Conservation (phyloP, 345 rosid genomes). For the Passiflora organensis region DNA sequence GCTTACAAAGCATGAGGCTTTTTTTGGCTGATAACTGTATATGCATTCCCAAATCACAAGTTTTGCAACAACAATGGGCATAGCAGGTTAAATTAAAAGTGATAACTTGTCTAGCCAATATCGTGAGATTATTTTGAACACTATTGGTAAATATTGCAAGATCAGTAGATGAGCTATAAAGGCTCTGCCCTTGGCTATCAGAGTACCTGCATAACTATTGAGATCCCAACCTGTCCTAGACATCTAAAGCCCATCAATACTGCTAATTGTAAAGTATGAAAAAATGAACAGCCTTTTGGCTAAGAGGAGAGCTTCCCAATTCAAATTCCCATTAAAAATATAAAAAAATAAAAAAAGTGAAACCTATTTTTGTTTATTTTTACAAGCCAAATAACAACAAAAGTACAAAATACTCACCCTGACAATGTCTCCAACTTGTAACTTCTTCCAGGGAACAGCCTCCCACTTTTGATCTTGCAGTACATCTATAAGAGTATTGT, state of each 20-base stretch:
- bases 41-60: not conserved
- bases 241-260: no score
- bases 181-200: no score
- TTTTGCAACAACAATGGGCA: not conserved
- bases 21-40: not conserved
- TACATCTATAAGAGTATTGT: constrained; percentile 70
- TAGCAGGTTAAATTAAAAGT: no score
- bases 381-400: constrained; percentile 6
- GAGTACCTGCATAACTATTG: no score
- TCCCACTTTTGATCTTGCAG: constrained; percentile 84
- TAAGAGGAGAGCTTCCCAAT: not conserved
- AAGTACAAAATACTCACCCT: constrained; percentile 49
- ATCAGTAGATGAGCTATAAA: no score
- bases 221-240: no score
- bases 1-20: not conserved
- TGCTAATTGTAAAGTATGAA: no score
- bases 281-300: no score
- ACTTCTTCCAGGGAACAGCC: constrained; percentile 76
- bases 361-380: not conserved
- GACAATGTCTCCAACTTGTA: constrained; percentile 96
- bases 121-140: no score
- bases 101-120: no score
- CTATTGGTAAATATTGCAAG: no score
- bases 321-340: not conserved
- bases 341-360: not conserved